Evolutionary conservation across 2,329 filamentous ascomycete species (phyloP), one percentile per base, ranked within the genome.

Genomic region (Coleophoma cylindrospora): DNA sequence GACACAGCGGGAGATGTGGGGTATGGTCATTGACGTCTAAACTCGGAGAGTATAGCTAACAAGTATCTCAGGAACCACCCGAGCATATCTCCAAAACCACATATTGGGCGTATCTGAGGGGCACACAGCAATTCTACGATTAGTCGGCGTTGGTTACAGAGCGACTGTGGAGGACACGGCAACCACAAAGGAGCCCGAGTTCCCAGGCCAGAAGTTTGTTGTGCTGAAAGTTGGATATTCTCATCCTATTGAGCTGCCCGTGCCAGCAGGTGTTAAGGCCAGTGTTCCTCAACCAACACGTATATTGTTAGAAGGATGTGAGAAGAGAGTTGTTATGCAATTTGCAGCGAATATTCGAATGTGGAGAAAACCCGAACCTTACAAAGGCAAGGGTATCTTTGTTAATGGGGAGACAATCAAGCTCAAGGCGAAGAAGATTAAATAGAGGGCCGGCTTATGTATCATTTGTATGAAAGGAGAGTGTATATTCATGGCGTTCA

Each of bases 371-470:
- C 94, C 94, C 32, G 94, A 99, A 74, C 94, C 94, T 57, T 99
- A 99, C 73, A 99, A 99, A 82, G 94, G 94, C 59, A 97, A 99
- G 83, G 94, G 94, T 62, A 95, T 99, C 61, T 99, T 97, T 68
- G 86, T 99, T 62, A 95, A 97, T 65, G 90, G 91, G 56, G 91
- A 99, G 79, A 96, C 91, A 32, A 96, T 99, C 74, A 95, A 87
- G 79, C 70, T 99, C 71, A 99, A 99, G 85, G 87, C 89, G 64
- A 99, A 96, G 86, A 94, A 92, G 81, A 90, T 92, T 70, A 92
- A 91, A 78, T 94, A 84, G 74, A 66, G 59, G 38, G 37, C 19
- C 32, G 21, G 40, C 19, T 15, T 34, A 40, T 52, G 34, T 34
- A 38, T 34, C 38, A 53, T 50, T 48, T 48, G 55, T 62, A 61